Conservation (phyloP, 2,329 filamentous ascomycete species). For the Furcasterigmium sp. region DNA sequence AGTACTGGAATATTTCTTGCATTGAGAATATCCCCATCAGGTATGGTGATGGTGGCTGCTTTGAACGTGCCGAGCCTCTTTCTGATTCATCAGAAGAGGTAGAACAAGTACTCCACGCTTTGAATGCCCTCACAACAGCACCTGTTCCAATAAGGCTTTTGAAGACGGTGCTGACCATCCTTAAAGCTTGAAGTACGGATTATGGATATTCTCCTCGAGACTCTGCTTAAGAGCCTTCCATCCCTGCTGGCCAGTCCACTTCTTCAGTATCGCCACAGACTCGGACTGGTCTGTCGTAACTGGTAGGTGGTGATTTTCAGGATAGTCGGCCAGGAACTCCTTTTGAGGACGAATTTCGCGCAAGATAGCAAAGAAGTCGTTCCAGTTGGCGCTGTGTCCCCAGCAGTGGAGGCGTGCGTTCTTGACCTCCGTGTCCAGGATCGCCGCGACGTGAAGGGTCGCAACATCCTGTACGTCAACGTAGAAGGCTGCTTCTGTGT, state of each 20-base stretch:
- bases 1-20: too few species aligned
- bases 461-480: slow-evolving; percentile 21
- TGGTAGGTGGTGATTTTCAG: neutral
- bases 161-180: too few species aligned
- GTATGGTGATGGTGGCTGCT: too few species aligned
- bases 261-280: neutral
- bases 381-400: slow-evolving; percentile 16
- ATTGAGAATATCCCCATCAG: too few species aligned
- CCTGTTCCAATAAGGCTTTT: too few species aligned
- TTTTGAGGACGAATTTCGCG: slow-evolving; percentile 15
- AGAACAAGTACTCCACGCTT: too few species aligned
- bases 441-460: slow-evolving; percentile 20
- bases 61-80: too few species aligned
- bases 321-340: slow-evolving; percentile 10
- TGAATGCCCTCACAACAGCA: too few species aligned
- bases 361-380: slow-evolving; percentile 15
- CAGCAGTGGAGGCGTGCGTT: slow-evolving; percentile 20
- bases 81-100: too few species aligned
- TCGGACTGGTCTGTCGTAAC: neutral
- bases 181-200: neutral
- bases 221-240: neutral
- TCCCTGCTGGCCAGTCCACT: neutral
- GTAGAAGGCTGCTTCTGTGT: slow-evolving; percentile 8
- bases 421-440: slow-evolving; percentile 18
- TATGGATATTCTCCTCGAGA: neutral